Evolutionary conservation across 2,329 filamentous ascomycete species (phyloP).

Genomic region (Coniella vitis): DNA sequence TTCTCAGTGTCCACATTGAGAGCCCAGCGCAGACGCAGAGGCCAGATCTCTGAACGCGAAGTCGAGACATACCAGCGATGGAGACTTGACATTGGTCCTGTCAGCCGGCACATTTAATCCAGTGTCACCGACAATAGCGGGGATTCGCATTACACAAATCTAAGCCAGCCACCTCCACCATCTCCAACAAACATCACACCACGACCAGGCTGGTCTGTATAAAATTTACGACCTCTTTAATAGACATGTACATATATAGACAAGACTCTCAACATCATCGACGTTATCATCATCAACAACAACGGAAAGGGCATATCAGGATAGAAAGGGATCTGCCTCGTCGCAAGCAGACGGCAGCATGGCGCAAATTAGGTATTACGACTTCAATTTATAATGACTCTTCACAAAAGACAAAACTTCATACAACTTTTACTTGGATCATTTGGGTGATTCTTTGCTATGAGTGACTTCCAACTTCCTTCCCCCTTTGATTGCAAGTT

Average conservation of each 20-base stretch:
- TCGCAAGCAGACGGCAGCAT: not conserved
- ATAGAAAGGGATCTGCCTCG: not conserved
- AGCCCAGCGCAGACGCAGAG: slow-evolving; percentile 1
- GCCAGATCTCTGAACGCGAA: slow-evolving; percentile 5
- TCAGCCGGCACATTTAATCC: slow-evolving; percentile 2
- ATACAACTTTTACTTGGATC: too few relatives aligned
- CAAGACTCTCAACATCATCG: too few relatives aligned
- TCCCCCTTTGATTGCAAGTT: too few relatives aligned
- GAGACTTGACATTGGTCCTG: slow-evolving; percentile 2
- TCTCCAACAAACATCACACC: too few relatives aligned
- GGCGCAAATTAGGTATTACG: not conserved
- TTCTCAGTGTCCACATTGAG: slow-evolving; percentile 1
- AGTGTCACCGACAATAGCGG: not conserved
- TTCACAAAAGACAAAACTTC: not conserved
- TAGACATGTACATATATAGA: not conserved
- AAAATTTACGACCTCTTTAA: not conserved
- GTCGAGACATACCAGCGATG: slow-evolving; percentile 5
- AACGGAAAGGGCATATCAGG: too few relatives aligned
- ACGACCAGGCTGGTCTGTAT: not conserved
- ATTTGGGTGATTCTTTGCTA: too few relatives aligned
- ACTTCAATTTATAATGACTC: not conserved
- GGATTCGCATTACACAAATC: not conserved
- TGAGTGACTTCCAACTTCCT: too few relatives aligned
- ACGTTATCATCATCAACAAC: too few relatives aligned
- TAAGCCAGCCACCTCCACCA: not conserved